Evolutionary conservation across 192 early-diverging fungal species (phyloP).

Genomic region (Gryganskiella cystojenkinii): DNA sequence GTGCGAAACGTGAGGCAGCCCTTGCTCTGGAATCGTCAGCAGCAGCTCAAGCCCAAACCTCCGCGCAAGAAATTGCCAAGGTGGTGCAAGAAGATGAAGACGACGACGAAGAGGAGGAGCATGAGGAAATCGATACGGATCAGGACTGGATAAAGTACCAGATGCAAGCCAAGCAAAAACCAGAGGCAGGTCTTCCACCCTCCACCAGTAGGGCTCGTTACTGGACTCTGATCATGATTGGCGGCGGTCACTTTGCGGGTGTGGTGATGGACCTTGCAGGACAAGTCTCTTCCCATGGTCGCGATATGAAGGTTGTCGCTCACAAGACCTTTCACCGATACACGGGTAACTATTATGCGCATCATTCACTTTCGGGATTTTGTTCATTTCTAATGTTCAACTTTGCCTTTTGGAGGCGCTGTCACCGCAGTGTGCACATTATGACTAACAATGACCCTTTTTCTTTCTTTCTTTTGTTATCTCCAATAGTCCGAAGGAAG

Average conservation of each 20-base stretch:
- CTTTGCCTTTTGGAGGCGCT: neutral
- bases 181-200: neutral
- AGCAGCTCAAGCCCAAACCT: neutral
- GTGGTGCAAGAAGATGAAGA: conserved; percentile 3
- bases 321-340: conserved; percentile 98
- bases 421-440: too few relatives aligned
- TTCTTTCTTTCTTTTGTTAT: conserved; percentile 14
- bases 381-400: neutral
- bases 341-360: conserved; percentile 77
- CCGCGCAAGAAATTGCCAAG: neutral
- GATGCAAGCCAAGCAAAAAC: conserved; percentile 23
- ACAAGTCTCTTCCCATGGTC: conserved; percentile 32
- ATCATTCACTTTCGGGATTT: too few relatives aligned
- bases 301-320: conserved; percentile 62
- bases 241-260: conserved; percentile 94
- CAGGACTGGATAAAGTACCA: conserved; percentile 38
- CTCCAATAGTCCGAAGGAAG: conserved; percentile 77
- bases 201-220: conserved; percentile 33
- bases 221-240: conserved; percentile 86
- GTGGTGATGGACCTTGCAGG: conserved; percentile 79
- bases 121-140: conserved; percentile 15
- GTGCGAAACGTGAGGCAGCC: conserved; percentile 21
- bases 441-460: neutral
- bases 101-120: conserved; percentile 18
- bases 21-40: neutral